Percentiles rank a stretch among this genome's conserved stretches.
phyloP scores from a whole-genome alignment of 352 stramenopile species.

The Phytophthora fragariaefolia region DNA sequence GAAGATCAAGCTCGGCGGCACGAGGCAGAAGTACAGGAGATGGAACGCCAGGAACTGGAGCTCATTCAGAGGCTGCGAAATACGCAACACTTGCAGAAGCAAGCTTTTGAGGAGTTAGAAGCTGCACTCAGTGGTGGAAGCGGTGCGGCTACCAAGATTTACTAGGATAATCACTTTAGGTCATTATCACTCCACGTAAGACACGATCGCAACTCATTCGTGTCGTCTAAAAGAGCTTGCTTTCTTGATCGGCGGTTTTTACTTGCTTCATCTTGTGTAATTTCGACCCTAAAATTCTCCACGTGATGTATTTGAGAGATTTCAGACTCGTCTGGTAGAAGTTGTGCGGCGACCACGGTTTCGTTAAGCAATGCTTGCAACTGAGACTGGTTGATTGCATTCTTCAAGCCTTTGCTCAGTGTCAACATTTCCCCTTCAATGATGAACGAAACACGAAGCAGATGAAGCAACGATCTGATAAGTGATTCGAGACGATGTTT shows the following conservation, averaged over 20 bases:
- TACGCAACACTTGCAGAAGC: constrained; percentile 86
- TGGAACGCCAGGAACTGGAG: constrained; percentile 83
- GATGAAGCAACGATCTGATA: constrained; percentile 17
- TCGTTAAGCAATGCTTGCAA: constrained; percentile 30
- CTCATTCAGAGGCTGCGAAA: constrained; percentile 84
- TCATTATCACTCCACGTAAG: constrained; percentile 31
- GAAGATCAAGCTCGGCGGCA: constrained; percentile 66
- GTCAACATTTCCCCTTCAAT: constrained; percentile 6
- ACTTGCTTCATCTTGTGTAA: constrained; percentile 7
- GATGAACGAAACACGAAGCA: constrained; percentile 28
- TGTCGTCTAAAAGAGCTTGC: constrained; percentile 37
- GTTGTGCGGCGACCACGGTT: constrained; percentile 12
- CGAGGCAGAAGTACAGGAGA: constrained; percentile 78
- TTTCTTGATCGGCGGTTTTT: constrained; percentile 17
- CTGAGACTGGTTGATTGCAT: constrained; percentile 27
- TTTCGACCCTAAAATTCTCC: not conserved
- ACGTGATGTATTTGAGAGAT: not conserved
- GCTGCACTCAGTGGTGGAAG: constrained; percentile 62
- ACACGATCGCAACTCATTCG: constrained; percentile 24
- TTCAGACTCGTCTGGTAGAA: constrained; percentile 2
- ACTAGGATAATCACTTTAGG: constrained; percentile 14
- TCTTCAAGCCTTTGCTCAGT: constrained; percentile 20
- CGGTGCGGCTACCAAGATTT: constrained; percentile 9
- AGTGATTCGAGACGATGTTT: constrained; percentile 3
- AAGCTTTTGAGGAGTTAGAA: constrained; percentile 87